phyloP scores from a whole-genome alignment of 2,329 filamentous ascomycete genomes.

The Periconia sp. region DNA sequence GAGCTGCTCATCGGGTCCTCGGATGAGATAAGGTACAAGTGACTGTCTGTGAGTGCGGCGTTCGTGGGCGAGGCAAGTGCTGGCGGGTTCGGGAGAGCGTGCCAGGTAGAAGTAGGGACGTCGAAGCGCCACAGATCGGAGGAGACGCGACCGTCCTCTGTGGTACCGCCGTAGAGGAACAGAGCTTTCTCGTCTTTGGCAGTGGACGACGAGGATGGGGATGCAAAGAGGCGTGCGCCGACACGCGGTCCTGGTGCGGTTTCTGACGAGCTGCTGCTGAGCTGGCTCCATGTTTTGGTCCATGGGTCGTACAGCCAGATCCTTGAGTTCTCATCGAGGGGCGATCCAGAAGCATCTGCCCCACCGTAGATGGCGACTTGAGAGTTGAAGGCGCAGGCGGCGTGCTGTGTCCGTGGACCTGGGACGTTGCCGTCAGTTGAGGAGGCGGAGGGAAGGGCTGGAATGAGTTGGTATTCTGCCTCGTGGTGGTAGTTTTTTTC shows the following conservation, averaged over 20 bases:
- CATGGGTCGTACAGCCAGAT: conserved; percentile 47
- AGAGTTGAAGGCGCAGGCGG: conserved; percentile 43
- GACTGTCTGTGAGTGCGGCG: conserved; percentile 39
- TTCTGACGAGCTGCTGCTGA: conserved; percentile 3
- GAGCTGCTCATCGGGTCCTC: conserved; percentile 32
- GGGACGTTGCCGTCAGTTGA: conserved; percentile 36
- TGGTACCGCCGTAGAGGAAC: conserved; percentile 30
- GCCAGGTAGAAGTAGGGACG: conserved; percentile 22
- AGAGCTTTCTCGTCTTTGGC: conserved; percentile 12
- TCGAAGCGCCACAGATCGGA: conserved; percentile 33
- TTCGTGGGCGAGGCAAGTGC: conserved; percentile 30
- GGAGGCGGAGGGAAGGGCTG: conserved; percentile 36
- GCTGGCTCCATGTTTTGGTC: conserved; percentile 27
- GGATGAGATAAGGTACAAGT: conserved; percentile 45
- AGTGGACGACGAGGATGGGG: neutral
- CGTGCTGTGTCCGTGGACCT: conserved; percentile 39
- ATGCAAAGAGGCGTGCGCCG: conserved; percentile 22
- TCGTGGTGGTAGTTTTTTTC: conserved; percentile 23
- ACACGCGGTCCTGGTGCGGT: conserved; percentile 22
- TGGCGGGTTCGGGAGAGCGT: conserved; percentile 27
- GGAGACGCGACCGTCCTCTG: conserved; percentile 18
- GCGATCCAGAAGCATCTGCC: conserved; percentile 27
- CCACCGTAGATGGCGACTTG: conserved; percentile 47
- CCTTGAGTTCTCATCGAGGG: conserved; percentile 38
- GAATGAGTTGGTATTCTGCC: conserved; percentile 46